Base-by-base conservation (phyloP, 495 filamentous ascomycete species). In the Xylaria curta region DNA sequence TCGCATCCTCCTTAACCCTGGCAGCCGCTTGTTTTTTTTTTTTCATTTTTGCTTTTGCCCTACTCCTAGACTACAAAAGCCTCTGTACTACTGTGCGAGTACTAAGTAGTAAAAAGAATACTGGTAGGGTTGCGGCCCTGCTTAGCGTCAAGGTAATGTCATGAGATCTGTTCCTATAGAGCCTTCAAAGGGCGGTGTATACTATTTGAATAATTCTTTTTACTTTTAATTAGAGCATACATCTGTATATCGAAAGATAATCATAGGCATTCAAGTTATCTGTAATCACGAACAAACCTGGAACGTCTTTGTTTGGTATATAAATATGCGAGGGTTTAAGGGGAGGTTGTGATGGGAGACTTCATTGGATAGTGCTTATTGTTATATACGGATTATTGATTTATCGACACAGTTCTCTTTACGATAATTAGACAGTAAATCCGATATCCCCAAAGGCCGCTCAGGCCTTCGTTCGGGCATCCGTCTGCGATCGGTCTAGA, bases 401-500 rank as follows among this genome's bases (percentile, higher is more conserved):
- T 38, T 38, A 38, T 10, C 28, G 28, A 31, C 28, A 36, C 33
- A 60, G 7, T 4, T 21, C 58, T n/a, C 31, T n/a, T 59, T 4
- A 13, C 31, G 24, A 40, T 8, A 26, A 40, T 26, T 62, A n/a
- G n/a, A n/a, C n/a, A n/a, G n/a, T n/a, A 62, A 62, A 44, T 62
- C 60, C 60, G 60, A 62, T 44, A 44, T 44, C 60, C 60, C 10
- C 21, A 62, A 44, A 62, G 24, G 36, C 59, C 59, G n/a, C 1
- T 10, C 19, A 61, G 19, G 58, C 31, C 33, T 21, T 21, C 19
- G 5, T 26, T 4, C 31, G 36, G 36, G 36, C 36, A 38, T 38
- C 28, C 28, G 28, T 31, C 1, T 31, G 28, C 28, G 26, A 2
- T 21, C 38, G 38, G 24, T 33, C 28, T 38, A 21, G 31, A 12